Base-by-base conservation (phyloP, 2,329 filamentous ascomycete genomes). In the Colletotrichum acutatum region DNA sequence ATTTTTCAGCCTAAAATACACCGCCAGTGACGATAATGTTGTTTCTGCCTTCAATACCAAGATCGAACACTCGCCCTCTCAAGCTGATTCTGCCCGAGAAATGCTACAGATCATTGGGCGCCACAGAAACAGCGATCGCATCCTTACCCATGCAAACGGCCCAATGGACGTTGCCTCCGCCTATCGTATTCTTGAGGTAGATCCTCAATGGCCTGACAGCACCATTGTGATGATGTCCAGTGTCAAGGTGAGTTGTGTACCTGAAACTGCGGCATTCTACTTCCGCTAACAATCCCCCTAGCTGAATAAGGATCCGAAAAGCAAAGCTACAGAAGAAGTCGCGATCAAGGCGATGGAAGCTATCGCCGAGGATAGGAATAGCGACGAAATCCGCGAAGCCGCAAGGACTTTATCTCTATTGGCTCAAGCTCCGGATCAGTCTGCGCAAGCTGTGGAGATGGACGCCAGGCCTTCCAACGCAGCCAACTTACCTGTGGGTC, bases 401-500 rank as follows among this genome's bases (percentile, higher is more conserved):
- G 57, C 46, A 19, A 63, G 16, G 7, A 49, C 58, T 12, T 24
- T 6, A 16, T 9, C 46, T 37, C 52, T 60, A 19, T 49, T 49
- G 19, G 42, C 42, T 49, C 42, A 63, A 53, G 46, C 60, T 6
- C 60, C 52, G 16, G 60, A 63, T 32, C 60, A 63, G 46, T 49
- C 60, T 7, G 28, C 60, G 5, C 60, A 63, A 30, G 37, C 49
- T 14, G 60, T 32, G n/a, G 52, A 63, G 12, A 16, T 16, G 19
- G 46, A 63, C 2, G n/a, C 46, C 24, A 7, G 14, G 7, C 42
- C 60, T 6, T 53, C 28, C 14, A 53, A 30, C 42, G 16, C 46
- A 8, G 16, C 19, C 16, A 78, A 85, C 68, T 91, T 94, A 81
- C 97, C 97, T 0, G 94, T 97, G 26, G 97, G 97, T 0, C 88